Evolutionary conservation across 139 green algal species (phyloP).

Genomic region (Chlamydomonas sp.): DNA sequence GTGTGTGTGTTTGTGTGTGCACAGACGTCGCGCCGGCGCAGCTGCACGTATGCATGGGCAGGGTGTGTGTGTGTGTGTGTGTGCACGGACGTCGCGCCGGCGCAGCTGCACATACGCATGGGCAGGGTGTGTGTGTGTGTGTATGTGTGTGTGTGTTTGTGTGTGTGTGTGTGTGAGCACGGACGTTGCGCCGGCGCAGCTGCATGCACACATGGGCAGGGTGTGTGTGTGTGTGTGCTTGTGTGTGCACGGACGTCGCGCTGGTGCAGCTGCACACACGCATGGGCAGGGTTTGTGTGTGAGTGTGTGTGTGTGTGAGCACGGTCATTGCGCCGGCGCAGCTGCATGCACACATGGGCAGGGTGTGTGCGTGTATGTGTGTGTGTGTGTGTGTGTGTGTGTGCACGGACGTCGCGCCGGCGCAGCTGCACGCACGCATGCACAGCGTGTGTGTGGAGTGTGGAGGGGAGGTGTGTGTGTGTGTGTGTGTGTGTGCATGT

Average conservation of each 20-base stretch:
- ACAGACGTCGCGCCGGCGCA: no score
- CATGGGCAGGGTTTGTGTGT: not conserved
- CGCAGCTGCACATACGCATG: no score
- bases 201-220: not conserved
- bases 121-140: not conserved
- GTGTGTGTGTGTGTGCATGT: not conserved
- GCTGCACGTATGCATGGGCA: no score
- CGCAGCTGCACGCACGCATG: no score
- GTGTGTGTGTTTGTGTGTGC: constrained; percentile 13
- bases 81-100: not conserved
- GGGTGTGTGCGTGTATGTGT: not conserved
- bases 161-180: constrained; percentile 1
- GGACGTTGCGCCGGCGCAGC: no score
- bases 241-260: no score
- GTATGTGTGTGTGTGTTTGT: not conserved
- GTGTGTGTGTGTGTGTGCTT: constrained; percentile 2
- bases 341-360: not conserved
- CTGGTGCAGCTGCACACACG: no score
- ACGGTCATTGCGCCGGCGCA: no score
- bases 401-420: no score
- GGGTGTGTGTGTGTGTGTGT: not conserved
- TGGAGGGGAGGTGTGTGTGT: not conserved
- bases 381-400: constrained; percentile 3
- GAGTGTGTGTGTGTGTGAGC: constrained; percentile 6
- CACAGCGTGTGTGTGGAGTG: not conserved